phyloP scores from a whole-genome alignment of 2,329 filamentous ascomycete genomes.

The Trichoderma atroviride region DNA sequence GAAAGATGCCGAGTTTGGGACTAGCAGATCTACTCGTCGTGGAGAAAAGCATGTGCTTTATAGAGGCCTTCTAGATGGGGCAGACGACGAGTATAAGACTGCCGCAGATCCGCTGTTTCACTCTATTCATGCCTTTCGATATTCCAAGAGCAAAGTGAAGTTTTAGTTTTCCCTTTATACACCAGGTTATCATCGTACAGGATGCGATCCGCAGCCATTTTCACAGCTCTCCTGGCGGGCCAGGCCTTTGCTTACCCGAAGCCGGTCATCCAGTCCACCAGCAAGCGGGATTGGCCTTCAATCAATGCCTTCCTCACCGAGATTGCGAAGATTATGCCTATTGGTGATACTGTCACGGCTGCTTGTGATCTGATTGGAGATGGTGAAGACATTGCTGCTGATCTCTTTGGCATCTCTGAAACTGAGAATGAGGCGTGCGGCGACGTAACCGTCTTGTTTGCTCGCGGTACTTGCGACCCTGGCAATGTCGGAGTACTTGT shows the following conservation, averaged over 20 bases:
- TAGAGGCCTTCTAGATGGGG: neutral
- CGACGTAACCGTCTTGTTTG: conserved; percentile 37
- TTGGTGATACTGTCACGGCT: conserved; percentile 25
- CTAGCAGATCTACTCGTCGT: conserved; percentile 17
- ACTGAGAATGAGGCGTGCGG: conserved; percentile 30
- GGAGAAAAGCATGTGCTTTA: conserved; percentile 13
- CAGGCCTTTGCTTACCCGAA: conserved; percentile 26
- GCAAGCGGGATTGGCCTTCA: conserved; percentile 17
- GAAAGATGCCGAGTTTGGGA: neutral
- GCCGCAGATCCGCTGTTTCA: neutral
- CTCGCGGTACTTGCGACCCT: conserved; percentile 37
- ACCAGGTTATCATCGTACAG: neutral
- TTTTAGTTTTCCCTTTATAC: neutral
- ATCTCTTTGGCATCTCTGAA: conserved; percentile 28
- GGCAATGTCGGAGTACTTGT: conserved; percentile 38
- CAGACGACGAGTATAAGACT: neutral
- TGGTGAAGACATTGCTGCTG: conserved; percentile 28
- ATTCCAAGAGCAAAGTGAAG: too few species aligned
- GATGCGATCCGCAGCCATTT: conserved; percentile 17
- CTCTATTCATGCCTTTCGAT: neutral
- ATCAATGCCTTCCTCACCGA: conserved; percentile 27
- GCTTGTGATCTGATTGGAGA: conserved; percentile 27
- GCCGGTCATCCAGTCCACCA: neutral
- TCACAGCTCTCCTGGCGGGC: conserved; percentile 21
- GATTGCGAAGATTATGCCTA: conserved; percentile 28